A percentile compares a stretch with the other conserved stretches of the same genome.
These are phyloP conservation scores for Globomyces pollinis-pini DNA, from an alignment of 192 early-diverging fungal species.

Conservation along the genomic window DNA sequence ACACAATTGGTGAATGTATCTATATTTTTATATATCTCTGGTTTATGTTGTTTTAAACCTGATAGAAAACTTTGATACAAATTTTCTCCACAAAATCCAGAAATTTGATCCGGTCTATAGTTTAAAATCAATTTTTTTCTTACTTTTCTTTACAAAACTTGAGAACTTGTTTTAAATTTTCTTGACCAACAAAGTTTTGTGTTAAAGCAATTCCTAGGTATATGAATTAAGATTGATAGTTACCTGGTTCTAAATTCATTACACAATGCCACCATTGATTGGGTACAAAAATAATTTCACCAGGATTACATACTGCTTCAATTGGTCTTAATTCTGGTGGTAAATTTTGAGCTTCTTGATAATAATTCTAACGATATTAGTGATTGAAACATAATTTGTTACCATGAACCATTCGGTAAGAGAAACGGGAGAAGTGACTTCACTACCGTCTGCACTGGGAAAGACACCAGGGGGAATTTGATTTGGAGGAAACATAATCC, in stretches of 20 bases:
- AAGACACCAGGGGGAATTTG: constrained; percentile 61
- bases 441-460: constrained; percentile 52
- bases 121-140: too few species aligned
- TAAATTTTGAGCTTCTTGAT: background rate
- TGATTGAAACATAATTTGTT: too few species aligned
- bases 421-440: constrained; percentile 65
- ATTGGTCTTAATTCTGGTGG: constrained; percentile 18
- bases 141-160: constrained; percentile 36
- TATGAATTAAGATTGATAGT: too few species aligned
- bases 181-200: constrained; percentile 61
- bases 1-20: background rate
- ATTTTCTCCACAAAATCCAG: constrained; percentile 25
- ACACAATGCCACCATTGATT: constrained; percentile 71
- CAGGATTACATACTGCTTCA: constrained; percentile 56
- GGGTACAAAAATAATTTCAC: constrained; percentile 66
- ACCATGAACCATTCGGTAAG: constrained; percentile 62
- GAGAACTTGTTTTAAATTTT: constrained; percentile 46
- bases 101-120: constrained; percentile 50
- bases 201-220: constrained; percentile 67
- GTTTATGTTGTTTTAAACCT: constrained; percentile 10
- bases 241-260: constrained; percentile 58
- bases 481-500: constrained; percentile 65
- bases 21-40: background rate
- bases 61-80: constrained; percentile 42
- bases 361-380: too few species aligned